Evolutionary conservation across 257 asterid species (phyloP).

Genomic region (Orobanche coerulescens): DNA sequence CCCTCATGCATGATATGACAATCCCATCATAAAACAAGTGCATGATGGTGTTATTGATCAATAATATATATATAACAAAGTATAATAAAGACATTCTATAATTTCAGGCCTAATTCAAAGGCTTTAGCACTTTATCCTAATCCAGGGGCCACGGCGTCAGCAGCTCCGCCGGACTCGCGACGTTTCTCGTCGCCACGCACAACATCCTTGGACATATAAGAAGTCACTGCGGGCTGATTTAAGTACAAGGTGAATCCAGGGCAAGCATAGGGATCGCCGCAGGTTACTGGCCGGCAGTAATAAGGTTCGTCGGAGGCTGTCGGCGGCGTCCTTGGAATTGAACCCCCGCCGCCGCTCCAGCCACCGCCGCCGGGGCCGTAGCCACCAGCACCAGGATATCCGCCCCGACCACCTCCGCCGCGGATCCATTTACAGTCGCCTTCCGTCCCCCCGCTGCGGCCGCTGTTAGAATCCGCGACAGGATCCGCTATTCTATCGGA

Average conservation of each 20-base stretch:
- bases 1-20: no score
- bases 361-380: no score
- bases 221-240: no score
- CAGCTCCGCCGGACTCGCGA: neutral
- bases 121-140: no score
- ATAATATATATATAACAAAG: no score
- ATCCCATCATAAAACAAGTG: no score
- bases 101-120: no score
- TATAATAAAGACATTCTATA: no score
- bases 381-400: no score
- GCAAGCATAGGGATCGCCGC: neutral
- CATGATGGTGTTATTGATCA: no score
- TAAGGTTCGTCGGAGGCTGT: neutral
- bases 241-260: constrained; percentile 17
- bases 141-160: neutral
- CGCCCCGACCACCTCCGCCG: constrained; percentile 5
- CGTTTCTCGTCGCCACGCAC: neutral
- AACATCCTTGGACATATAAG: neutral
- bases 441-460: no score
- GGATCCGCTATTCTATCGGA: neutral
- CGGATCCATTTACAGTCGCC: neutral
- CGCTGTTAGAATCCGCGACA: no score
- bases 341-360: constrained; percentile 4
- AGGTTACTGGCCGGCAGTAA: constrained; percentile 15
- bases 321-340: neutral